Conservation (phyloP, 768 basidiomycete genomes). For the Mycena galopus region DNA sequence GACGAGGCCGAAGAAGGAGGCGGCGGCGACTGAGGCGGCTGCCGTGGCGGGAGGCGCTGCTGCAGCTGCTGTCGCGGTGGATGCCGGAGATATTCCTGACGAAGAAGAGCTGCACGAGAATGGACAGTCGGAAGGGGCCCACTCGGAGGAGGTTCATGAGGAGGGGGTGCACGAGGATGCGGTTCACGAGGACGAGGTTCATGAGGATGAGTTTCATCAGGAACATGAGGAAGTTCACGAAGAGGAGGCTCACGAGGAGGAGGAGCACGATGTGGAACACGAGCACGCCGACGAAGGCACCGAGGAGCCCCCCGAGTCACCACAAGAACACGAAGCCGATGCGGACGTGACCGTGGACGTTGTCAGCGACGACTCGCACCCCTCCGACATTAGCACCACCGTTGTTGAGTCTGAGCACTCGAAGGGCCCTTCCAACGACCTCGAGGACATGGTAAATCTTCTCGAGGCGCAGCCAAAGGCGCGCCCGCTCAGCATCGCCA, state of each 20-base stretch:
- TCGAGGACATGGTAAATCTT: slow-evolving; percentile 77
- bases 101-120: slow-evolving; percentile 32
- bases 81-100: slow-evolving; percentile 32
- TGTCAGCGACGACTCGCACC: slow-evolving; percentile 33
- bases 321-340: slow-evolving; percentile 38
- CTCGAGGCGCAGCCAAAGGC: slow-evolving; percentile 64
- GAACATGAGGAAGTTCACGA: slow-evolving; percentile 27
- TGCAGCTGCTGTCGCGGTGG: slow-evolving; percentile 4
- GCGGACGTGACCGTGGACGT: slow-evolving; percentile 26
- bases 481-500: slow-evolving; percentile 57
- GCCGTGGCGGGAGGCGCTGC: slow-evolving; percentile 3
- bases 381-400: slow-evolving; percentile 32
- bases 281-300: slow-evolving; percentile 35
- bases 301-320: slow-evolving; percentile 41
- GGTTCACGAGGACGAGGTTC: slow-evolving; percentile 31
- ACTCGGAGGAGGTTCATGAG: slow-evolving; percentile 30
- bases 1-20: slow-evolving; percentile 30
- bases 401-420: slow-evolving; percentile 33
- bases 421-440: slow-evolving; percentile 52
- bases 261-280: slow-evolving; percentile 29
- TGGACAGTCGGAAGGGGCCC: slow-evolving; percentile 19
- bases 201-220: slow-evolving; percentile 32
- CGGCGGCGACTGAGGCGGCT: not conserved
- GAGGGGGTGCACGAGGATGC: slow-evolving; percentile 38
- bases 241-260: slow-evolving; percentile 26